A percentile compares a stretch with the other conserved stretches of the same genome.
Conservation (phyloP, 768 basidiomycete species). For the Leucocoprinus leucothites region DNA sequence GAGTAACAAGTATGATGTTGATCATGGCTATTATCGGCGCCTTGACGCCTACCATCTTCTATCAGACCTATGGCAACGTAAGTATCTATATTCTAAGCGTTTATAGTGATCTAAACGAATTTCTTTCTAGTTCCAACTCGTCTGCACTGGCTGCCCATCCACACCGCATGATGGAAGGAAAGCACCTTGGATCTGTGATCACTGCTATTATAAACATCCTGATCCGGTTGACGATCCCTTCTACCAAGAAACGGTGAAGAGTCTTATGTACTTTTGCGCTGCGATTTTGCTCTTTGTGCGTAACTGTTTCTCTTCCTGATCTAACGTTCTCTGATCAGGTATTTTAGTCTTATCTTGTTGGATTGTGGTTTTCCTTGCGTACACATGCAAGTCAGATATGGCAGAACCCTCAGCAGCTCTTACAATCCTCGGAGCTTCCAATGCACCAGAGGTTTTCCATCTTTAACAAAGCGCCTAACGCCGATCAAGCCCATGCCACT, state of each 20-base stretch:
- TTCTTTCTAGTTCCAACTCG: slow-evolving; percentile 71
- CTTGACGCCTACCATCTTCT: slow-evolving; percentile 92
- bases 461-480: slow-evolving; percentile 52
- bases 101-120: slow-evolving; percentile 7
- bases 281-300: slow-evolving; percentile 84
- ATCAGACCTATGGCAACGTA: slow-evolving; percentile 97
- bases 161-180: slow-evolving; percentile 32
- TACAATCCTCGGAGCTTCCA: slow-evolving; percentile 64
- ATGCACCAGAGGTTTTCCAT: slow-evolving; percentile 55
- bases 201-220: slow-evolving; percentile 93
- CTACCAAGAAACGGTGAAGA: slow-evolving; percentile 93
- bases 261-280: slow-evolving; percentile 96
- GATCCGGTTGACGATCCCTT: slow-evolving; percentile 93
- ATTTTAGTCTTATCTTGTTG: slow-evolving; percentile 87
- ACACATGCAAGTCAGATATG: slow-evolving; percentile 99
- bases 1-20: slow-evolving; percentile 98
- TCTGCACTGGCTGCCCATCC: slow-evolving; percentile 78
- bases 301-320: slow-evolving; percentile 16
- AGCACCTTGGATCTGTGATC: slow-evolving; percentile 80
- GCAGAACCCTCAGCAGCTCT: slow-evolving; percentile 91
- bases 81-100: slow-evolving; percentile 26
- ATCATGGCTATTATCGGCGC: slow-evolving; percentile 99
- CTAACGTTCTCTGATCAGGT: slow-evolving; percentile 7
- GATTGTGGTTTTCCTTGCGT: slow-evolving; percentile 97
- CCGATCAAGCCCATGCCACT: not conserved